Base-by-base conservation (phyloP, 192 early-diverging fungal genomes). In the Phycomyces blakesleeanus region DNA sequence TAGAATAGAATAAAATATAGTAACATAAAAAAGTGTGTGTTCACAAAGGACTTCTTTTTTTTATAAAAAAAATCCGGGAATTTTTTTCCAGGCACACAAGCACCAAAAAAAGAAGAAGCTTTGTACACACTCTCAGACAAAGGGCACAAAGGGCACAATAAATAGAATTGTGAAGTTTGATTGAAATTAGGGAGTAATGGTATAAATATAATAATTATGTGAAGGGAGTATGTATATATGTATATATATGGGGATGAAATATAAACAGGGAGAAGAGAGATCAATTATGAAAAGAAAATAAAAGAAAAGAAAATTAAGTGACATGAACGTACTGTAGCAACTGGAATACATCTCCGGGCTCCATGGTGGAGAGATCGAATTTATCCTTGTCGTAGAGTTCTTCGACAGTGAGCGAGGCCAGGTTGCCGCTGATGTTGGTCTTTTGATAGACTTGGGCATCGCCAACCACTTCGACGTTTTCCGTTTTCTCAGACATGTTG, bases 371-470 rank as follows among this genome's bases (percentile, higher is more conserved):
- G 65, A 89, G 79, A 73, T 89, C 87, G 59, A 83, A 89, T 78
- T 89, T 89, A 47, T 89, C 87, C 83, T 89, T 89, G 79, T 89
- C 83, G 70, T 89, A 89, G 55, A 89, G 80, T 75, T 89, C 87
- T 59, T 85, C 74, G 55, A 83, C 83, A 42, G 83, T 81, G 69
- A 89, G 73, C 11, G 82, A 83, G 34, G 51, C 34, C n/a, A 63
- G 51, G 25, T 47, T 55, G 63, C 55, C 42, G 34, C 51, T 25
- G 8, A 55, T 26, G 39, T 10, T 50, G 8, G 22, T 34, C 40
- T 65, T 65, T 7, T 57, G 63, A 61, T 47, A 39, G 40, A 57
- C 42, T 20, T 53, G 58, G 53, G 63, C 29, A 21, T 57, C 53
- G 51, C 50, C 24, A 29, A 49, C 53, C 63, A 63, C 73, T 61